Base-by-base conservation (phyloP, 2,329 filamentous ascomycete species). In the Colletotrichum tabaci region DNA sequence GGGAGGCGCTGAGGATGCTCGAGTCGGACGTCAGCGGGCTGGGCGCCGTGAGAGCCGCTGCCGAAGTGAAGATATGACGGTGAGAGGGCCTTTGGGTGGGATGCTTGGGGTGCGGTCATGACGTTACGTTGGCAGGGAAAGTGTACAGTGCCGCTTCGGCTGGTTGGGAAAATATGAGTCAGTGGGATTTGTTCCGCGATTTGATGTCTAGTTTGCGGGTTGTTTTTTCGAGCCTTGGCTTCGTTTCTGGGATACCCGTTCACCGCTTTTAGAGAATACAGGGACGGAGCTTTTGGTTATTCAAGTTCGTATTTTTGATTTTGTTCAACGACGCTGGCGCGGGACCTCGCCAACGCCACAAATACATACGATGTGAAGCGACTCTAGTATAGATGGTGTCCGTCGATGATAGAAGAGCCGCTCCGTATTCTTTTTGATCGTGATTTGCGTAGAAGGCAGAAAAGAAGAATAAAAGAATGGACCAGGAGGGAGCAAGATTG, bases 1-100 rank as follows among this genome's bases (percentile, higher is more conserved):
- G 82, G 52, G 80, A 82, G 18, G 82, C 82, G 3, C 74, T 84
- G 49, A 79, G 81, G 2, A 77, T 84, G 66, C 75, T 84, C 53
- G 82, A 84, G 71, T 71, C 73, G 30, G 73, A 74, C 18, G 67
- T 74, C n/a, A 67, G 73, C 35, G 73, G 73, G 18, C 61, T 74
- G 1, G 67, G 53, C 12, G 66, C 73, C 18, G 71, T 74, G 1
- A 63, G 73, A 23, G 71, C 71, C 10, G 55, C 73, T 18, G 69
- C 69, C 30, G 71, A 74, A 38, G 64, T 74, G 13, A 74, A 73
- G 49, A 71, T 74, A 35, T 74, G 50, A 67, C 15, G 12, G 8
- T 2, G 7, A 47, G 23, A 58, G 15, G 50, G 10, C 50, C 15
- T 18, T 2, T 26, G 8, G 9, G 15, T 9, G 18, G 52, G 16